phyloP scores from a whole-genome alignment of 2,329 filamentous ascomycete genomes.

The Penicillium sp. region DNA sequence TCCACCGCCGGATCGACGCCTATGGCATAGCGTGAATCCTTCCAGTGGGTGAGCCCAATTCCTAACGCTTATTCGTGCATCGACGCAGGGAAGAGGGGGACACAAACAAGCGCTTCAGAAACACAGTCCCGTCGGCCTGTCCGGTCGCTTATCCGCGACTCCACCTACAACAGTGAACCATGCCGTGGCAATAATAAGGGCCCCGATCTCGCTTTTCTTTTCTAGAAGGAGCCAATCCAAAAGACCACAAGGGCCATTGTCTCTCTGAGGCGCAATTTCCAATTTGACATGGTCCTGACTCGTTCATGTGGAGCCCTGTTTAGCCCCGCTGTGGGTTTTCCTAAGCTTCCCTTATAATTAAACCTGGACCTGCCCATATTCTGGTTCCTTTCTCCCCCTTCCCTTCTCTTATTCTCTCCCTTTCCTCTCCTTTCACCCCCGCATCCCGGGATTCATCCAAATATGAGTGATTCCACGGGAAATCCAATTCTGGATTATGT shows the following conservation, averaged over 20 bases:
- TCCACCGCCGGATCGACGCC: not conserved
- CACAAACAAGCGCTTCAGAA: not conserved
- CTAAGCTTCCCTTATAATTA: not conserved
- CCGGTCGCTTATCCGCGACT: not conserved
- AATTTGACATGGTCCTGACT: not conserved
- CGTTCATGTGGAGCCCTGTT: not conserved
- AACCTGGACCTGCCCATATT: not conserved
- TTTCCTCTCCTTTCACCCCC: not conserved
- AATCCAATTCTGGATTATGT: constrained; percentile 41
- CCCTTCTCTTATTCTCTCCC: not conserved
- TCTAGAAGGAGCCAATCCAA: not conserved
- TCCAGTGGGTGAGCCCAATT: not conserved
- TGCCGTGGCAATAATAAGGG: not conserved
- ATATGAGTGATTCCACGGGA: constrained; percentile 18
- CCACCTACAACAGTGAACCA: not conserved
- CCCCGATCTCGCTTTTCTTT: too few species aligned
- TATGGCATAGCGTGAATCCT: not conserved
- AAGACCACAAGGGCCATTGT: not conserved
- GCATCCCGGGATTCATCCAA: not conserved
- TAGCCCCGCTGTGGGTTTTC: not conserved
- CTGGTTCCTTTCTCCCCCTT: not conserved
- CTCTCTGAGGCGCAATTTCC: not conserved
- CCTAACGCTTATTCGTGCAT: not conserved
- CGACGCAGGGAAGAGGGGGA: not conserved
- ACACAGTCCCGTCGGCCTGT: not conserved